Conservation (phyloP, 176 grass and related monocot species). For the Oryza punctata region DNA sequence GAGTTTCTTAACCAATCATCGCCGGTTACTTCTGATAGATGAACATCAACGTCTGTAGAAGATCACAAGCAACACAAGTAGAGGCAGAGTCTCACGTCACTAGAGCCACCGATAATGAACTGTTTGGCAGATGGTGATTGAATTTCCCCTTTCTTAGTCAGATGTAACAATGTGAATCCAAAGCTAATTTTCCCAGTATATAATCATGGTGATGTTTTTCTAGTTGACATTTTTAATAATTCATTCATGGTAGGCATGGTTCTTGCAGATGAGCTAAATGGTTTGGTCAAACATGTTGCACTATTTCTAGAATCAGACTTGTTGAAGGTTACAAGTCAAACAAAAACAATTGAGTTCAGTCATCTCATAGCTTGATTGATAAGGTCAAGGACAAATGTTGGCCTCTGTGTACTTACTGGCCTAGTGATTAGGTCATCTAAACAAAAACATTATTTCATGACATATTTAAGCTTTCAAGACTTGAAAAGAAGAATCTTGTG, state of each 20-base stretch:
- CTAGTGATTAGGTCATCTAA: constrained; percentile 27
- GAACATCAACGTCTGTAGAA: constrained; percentile 9
- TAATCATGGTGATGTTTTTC: constrained; percentile 14
- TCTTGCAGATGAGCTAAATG: constrained; percentile 28
- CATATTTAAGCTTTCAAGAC: constrained; percentile 24
- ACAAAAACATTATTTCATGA: constrained; percentile 21
- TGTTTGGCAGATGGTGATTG: constrained; percentile 7
- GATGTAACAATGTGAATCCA: not conserved
- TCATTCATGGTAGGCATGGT: constrained; percentile 3
- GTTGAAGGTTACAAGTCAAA: constrained; percentile 43
- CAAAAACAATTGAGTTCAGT: constrained; percentile 29
- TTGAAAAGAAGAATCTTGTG: constrained; percentile 18
- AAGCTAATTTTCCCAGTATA: not conserved
- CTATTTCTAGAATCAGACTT: constrained; percentile 24
- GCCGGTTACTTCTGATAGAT: constrained; percentile 25
- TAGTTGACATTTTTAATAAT: constrained; percentile 31
- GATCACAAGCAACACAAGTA: constrained; percentile 14
- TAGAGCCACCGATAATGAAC: not conserved
- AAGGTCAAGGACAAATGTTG: constrained; percentile 23
- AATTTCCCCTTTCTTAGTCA: not conserved
- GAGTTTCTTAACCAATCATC: constrained; percentile 35
- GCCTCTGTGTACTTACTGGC: constrained; percentile 16
- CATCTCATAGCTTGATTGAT: constrained; percentile 28
- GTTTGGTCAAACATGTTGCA: constrained; percentile 28
- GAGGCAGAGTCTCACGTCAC: not conserved